These are phyloP conservation scores for Deakozyma indianensis DNA, from an alignment of 805 yeast genomes.

Conservation along the genomic window DNA sequence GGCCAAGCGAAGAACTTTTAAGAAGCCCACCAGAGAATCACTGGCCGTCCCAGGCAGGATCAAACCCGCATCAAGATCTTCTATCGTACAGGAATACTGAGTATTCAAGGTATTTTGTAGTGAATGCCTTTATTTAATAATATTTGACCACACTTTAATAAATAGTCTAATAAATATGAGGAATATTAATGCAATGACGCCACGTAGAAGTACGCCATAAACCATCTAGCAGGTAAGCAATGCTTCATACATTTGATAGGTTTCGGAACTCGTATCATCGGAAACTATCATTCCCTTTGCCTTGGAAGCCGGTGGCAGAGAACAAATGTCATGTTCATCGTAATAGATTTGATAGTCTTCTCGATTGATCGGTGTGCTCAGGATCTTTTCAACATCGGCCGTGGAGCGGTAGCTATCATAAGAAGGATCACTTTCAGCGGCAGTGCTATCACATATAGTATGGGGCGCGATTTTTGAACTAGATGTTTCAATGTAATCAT, in stretches of 20 bases:
- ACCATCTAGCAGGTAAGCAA: background rate
- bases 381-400: background rate
- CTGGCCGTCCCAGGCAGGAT: constrained; percentile 16
- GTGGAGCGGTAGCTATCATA: background rate
- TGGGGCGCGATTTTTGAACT: background rate
- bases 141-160: too few relatives aligned
- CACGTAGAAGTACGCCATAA: background rate
- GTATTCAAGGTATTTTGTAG: too few relatives aligned
- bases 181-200: background rate
- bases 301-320: background rate
- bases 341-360: background rate
- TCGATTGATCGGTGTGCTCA: background rate
- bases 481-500: background rate
- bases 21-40: constrained; percentile 37
- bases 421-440: background rate
- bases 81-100: background rate
- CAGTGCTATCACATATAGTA: background rate
- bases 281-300: background rate
- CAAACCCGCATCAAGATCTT: background rate
- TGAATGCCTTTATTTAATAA: too few relatives aligned
- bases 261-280: background rate
- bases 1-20: constrained; percentile 46
- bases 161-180: background rate
- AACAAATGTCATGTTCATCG: background rate
- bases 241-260: background rate